A percentile compares a stretch with the other conserved stretches of the same genome.
These are phyloP conservation scores for Phyllosticta paracitricarpa DNA, from an alignment of 2,329 filamentous ascomycete genomes.

Conservation along the genomic window DNA sequence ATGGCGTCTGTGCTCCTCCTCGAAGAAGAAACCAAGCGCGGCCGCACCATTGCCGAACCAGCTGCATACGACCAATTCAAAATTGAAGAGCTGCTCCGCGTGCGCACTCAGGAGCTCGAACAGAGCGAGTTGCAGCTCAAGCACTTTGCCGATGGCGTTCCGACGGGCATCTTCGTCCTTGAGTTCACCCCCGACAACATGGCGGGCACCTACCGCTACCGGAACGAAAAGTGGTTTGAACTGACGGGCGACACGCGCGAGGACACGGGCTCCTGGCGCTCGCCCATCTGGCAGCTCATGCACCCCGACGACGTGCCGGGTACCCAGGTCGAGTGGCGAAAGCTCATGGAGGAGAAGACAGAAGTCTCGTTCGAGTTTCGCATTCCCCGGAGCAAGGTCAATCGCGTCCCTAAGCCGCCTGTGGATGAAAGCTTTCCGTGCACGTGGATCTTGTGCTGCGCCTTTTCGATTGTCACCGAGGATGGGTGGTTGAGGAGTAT, in stretches of 20 bases:
- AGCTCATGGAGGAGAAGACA: constrained; percentile 6
- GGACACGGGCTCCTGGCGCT: constrained; percentile 1
- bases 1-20: constrained; percentile 25
- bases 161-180: constrained; percentile 7
- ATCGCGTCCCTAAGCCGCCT: background rate
- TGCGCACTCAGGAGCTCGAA: constrained; percentile 5
- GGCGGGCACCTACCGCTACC: constrained; percentile 10
- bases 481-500: constrained; percentile 20
- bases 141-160: constrained; percentile 8
- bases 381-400: background rate
- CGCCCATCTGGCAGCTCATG: constrained; percentile 6
- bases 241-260: constrained; percentile 5
- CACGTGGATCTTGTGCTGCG: constrained; percentile 9
- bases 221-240: constrained; percentile 12
- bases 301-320: background rate
- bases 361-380: constrained; percentile 8
- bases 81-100: constrained; percentile 12
- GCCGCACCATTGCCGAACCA: constrained; percentile 16
- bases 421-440: constrained; percentile 1
- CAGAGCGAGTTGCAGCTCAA: constrained; percentile 8
- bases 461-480: constrained; percentile 17
- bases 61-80: constrained; percentile 25
- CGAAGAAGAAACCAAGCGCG: constrained; percentile 22
- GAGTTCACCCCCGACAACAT: constrained; percentile 9
- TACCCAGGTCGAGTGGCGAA: background rate